Evolutionary conservation across 73 alveolate genomes (phyloP).

Genomic region (Durusdinium trenchii): DNA sequence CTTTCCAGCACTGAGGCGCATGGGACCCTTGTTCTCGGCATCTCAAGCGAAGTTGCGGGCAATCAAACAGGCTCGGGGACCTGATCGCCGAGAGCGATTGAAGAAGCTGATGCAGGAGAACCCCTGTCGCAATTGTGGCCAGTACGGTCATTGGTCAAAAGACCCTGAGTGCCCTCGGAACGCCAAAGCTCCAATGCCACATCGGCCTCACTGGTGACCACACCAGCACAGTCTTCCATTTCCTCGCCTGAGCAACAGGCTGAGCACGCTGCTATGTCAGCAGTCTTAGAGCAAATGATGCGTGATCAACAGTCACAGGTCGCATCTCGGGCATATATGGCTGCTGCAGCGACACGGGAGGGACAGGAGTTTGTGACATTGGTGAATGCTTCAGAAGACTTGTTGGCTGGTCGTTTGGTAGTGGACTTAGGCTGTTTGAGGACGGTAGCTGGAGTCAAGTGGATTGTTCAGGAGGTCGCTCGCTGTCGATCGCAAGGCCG

Average conservation of each 20-base stretch:
- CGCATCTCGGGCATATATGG: constrained; percentile 7
- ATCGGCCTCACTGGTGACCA: not conserved
- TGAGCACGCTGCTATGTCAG: not conserved
- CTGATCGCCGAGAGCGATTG: no score
- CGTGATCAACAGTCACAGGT: no score
- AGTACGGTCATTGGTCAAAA: not conserved
- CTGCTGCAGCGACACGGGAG: not conserved
- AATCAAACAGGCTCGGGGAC: no score
- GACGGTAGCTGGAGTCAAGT: not conserved
- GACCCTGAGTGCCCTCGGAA: constrained; percentile 20
- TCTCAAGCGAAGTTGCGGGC: no score
- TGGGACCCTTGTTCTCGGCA: no score
- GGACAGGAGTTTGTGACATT: not conserved
- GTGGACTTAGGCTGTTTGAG: not conserved
- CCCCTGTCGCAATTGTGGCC: constrained; percentile 14
- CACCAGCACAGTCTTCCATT: not conserved
- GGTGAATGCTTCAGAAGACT: not conserved
- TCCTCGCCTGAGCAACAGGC: not conserved
- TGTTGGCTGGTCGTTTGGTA: not conserved
- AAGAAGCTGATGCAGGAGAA: not conserved
- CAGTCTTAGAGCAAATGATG: not conserved
- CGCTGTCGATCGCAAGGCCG: not conserved
- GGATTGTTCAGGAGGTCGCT: not conserved
- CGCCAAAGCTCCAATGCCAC: not conserved
- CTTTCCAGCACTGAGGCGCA: no score